These are phyloP conservation scores for Arachis monticola DNA, from an alignment of 331 rosid genomes.

Conservation along the genomic window DNA sequence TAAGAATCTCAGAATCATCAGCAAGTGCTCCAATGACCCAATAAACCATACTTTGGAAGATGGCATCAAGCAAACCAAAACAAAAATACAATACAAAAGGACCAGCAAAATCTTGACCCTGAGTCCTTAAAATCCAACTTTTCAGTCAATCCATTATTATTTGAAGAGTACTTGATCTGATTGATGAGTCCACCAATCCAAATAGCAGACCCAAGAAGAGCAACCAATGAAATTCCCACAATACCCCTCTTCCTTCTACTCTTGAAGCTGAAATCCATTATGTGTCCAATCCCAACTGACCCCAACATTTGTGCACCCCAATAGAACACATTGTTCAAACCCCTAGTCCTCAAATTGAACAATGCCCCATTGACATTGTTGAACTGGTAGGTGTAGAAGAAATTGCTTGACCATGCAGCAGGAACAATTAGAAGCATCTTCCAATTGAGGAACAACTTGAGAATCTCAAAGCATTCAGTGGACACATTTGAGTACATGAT, in stretches of 20 bases:
- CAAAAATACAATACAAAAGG: constrained; percentile 69
- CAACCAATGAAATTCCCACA: constrained; percentile 56
- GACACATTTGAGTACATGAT: constrained; percentile 57
- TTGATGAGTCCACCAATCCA: constrained; percentile 74
- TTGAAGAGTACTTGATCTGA: constrained; percentile 49
- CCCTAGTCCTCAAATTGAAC: constrained; percentile 77
- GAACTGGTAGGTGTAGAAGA: constrained; percentile 74
- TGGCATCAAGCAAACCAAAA: constrained; percentile 74
- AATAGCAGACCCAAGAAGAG: constrained; percentile 50
- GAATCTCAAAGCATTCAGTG: constrained; percentile 57
- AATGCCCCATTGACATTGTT: constrained; percentile 63
- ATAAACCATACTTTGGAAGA: constrained; percentile 69
- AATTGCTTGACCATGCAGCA: constrained; percentile 76
- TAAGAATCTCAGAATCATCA: constrained; percentile 66
- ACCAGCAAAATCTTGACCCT: constrained; percentile 52
- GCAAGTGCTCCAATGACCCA: constrained; percentile 85
- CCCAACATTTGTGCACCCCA: constrained; percentile 93
- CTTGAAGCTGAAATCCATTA: constrained; percentile 70
- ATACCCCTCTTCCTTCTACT: constrained; percentile 69
- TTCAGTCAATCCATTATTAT: neutral
- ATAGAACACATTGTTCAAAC: constrained; percentile 69
- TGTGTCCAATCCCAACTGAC: constrained; percentile 61
- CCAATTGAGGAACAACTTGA: constrained; percentile 61
- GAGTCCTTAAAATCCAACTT: constrained; percentile 68
- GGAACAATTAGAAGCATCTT: constrained; percentile 72